Percentiles rank a stretch among this genome's conserved stretches.
Evolutionary conservation across 495 filamentous ascomycete genomes (phyloP).

Genomic region (Aspergillus olivimuriae): DNA sequence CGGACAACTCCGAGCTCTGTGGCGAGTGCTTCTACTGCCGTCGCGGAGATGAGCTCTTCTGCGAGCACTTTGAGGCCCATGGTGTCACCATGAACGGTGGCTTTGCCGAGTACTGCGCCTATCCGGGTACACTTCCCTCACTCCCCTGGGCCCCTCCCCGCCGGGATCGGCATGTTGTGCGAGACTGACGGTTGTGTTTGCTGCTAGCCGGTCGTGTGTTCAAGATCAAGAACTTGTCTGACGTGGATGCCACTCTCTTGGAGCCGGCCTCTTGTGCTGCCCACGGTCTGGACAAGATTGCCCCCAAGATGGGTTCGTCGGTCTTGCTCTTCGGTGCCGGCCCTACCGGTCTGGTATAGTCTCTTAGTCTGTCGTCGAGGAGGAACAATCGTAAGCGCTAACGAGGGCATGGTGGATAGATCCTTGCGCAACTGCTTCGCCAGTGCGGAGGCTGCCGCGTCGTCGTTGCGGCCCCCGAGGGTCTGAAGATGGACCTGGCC

Average conservation of each 20-base stretch:
- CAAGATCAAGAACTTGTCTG: slow-evolving; percentile 62
- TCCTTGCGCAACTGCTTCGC: slow-evolving; percentile 55
- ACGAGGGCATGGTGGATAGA: neutral
- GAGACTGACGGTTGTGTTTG: slow-evolving; percentile 10
- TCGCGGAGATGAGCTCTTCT: slow-evolving; percentile 59
- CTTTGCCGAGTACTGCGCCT: slow-evolving; percentile 62
- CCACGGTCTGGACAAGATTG: slow-evolving; percentile 67
- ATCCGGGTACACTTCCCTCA: slow-evolving; percentile 23
- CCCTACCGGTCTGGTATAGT: slow-evolving; percentile 52
- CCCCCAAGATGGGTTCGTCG: slow-evolving; percentile 59
- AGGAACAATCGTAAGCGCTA: no score
- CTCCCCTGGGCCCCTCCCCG: no score
- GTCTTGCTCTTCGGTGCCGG: slow-evolving; percentile 64
- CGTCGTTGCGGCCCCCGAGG: slow-evolving; percentile 58
- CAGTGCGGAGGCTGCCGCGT: slow-evolving; percentile 60
- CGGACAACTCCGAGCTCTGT: slow-evolving; percentile 55
- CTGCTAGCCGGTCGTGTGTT: slow-evolving; percentile 57
- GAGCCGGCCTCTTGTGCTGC: slow-evolving; percentile 67
- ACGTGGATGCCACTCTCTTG: slow-evolving; percentile 66
- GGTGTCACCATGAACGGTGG: slow-evolving; percentile 62
- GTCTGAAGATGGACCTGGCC: slow-evolving; percentile 65
- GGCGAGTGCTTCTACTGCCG: slow-evolving; percentile 69
- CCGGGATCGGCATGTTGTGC: no score
- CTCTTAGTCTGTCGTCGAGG: no score
- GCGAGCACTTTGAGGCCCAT: slow-evolving; percentile 63